These are phyloP conservation scores for Cryphonectria japonica DNA, from an alignment of 2,329 filamentous ascomycete species.

Conservation along the genomic window DNA sequence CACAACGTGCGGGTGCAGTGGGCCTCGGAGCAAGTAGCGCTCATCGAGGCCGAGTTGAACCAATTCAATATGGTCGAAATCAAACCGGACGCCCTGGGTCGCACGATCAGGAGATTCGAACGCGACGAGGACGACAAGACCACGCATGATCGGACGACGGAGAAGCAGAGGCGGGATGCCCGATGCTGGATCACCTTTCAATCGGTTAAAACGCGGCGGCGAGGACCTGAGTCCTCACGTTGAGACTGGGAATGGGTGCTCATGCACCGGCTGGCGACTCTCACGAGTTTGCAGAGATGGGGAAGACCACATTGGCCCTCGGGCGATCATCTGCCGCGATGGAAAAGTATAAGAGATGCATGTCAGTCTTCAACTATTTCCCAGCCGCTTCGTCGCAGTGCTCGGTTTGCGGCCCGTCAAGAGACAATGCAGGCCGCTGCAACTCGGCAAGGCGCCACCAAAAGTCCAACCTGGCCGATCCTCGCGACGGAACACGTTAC, in stretches of 20 bases:
- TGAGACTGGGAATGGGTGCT: background rate
- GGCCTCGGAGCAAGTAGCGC: too few species aligned
- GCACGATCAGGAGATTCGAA: too few species aligned
- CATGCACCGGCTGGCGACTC: background rate
- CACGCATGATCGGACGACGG: too few species aligned
- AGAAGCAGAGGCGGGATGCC: too few species aligned
- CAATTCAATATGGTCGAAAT: too few species aligned
- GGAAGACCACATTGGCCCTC: background rate
- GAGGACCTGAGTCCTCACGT: background rate
- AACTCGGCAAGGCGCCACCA: background rate
- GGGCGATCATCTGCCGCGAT: conserved; percentile 1
- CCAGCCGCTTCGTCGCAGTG: conserved; percentile 14
- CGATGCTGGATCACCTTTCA: background rate
- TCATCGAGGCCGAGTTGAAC: too few species aligned
- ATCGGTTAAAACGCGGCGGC: background rate
- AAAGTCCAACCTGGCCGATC: background rate
- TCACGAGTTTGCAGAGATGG: background rate
- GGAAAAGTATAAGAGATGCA: conserved; percentile 3
- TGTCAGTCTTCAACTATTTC: background rate
- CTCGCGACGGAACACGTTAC: conserved; percentile 6
- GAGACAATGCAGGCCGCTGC: background rate
- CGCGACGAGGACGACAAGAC: too few species aligned
- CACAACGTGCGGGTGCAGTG: too few species aligned
- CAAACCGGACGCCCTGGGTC: too few species aligned
- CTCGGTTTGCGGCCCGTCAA: conserved; percentile 11